Evolutionary conservation across 2,329 filamentous ascomycete genomes (phyloP), one percentile per base, ranked within the genome.

Genomic region (Trichoderma koningii): DNA sequence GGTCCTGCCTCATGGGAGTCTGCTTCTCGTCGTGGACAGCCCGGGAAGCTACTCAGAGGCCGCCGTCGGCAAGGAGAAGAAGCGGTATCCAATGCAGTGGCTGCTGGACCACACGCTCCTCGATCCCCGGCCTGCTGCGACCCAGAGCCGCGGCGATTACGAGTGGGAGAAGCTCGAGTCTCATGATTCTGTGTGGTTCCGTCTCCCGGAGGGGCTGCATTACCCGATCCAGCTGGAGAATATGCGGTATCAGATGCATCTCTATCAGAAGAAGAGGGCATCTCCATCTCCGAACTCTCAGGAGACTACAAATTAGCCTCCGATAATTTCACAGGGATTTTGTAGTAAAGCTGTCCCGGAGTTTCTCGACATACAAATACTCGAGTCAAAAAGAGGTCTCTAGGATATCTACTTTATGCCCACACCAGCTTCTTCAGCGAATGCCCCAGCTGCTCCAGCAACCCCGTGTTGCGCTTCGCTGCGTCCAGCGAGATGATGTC

Each of bases 341-440:
- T 61, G 9, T 60, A 7, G 30, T 14, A 53, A 65, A 21, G 28
- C 63, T 65, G 17, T 26, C 15, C 19, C 45, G n/a, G 15, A 62
- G 23, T 38, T 62, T 5, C 59, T 17, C 45, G 34, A 17, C 38
- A 30, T 47, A 23, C 42, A 61, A 61, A 34, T 17, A 23, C 9
- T 19, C n/a, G 12, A n/a, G 17, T 21, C n/a, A 38, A 45, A n/a
- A 45, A 23, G n/a, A 10, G 51, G 30, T 23, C 30, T 41, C 44
- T 47, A 19, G 41, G 41, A 62, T 62, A 34, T 28, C 30, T 26
- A 30, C 52, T 42, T 34, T 72, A 84, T 55, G 85, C 85, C 95
- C 95, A 98, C 14, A 99, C 93, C 74, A 98, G 78, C 81, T 92
- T 96, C 85, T 97, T 97, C 71, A 98, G 83, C 66, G 89, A 90